Evolutionary conservation across 495 filamentous ascomycete species (phyloP).

Genomic region (Clohesyomyces aquaticus): DNA sequence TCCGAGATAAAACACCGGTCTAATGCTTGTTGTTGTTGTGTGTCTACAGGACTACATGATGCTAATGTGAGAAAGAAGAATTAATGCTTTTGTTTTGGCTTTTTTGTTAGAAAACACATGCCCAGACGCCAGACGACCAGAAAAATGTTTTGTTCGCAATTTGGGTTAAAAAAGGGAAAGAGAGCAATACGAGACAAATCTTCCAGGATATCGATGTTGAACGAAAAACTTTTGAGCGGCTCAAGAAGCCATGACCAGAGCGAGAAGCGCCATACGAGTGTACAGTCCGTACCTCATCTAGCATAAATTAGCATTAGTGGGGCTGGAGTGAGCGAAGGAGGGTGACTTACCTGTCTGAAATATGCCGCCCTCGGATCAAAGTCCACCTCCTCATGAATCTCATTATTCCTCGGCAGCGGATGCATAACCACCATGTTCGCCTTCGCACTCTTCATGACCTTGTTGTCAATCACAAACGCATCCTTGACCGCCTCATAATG

Average conservation of each 20-base stretch:
- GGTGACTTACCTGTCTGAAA: constrained; percentile 88
- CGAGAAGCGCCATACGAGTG: constrained; percentile 94
- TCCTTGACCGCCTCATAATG: constrained; percentile 88
- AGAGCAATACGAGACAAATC: not conserved
- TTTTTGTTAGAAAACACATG: constrained; percentile 8
- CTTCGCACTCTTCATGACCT: constrained; percentile 90
- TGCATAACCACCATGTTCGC: constrained; percentile 90
- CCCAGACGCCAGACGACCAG: not conserved
- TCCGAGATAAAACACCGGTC: constrained; percentile 3
- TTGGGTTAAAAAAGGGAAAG: constrained; percentile 4
- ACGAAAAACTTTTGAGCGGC: not conserved
- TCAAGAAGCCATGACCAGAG: constrained; percentile 79
- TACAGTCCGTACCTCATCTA: constrained; percentile 98
- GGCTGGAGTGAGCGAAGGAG: not conserved
- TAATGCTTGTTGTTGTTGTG: constrained; percentile 23
- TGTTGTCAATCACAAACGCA: constrained; percentile 83
- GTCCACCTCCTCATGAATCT: constrained; percentile 94
- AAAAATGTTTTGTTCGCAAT: no score
- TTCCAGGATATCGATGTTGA: not conserved
- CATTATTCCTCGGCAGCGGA: constrained; percentile 87
- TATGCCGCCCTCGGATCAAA: constrained; percentile 96
- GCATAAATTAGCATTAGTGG: constrained; percentile 48
- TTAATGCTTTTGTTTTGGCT: not conserved
- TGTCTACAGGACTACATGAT: constrained; percentile 17
- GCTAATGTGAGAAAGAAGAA: constrained; percentile 10